Conservation (phyloP, 2,329 filamentous ascomycete genomes). For the Capronia epimyces region DNA sequence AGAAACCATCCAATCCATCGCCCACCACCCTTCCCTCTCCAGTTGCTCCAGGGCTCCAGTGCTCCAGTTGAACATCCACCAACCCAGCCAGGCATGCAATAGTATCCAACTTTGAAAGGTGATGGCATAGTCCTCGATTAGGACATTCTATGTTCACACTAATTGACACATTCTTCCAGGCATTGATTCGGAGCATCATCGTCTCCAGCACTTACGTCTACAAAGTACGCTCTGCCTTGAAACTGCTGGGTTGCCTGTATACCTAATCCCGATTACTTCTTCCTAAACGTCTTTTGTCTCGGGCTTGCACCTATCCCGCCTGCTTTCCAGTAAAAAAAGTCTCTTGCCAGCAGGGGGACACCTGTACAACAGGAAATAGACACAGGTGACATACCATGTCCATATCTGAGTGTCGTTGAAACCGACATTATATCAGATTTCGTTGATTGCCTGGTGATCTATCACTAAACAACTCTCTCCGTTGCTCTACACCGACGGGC, state of each 20-base stretch:
- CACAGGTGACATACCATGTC: not conserved
- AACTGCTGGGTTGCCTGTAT: no score
- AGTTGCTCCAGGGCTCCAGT: no score
- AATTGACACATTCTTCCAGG: no score
- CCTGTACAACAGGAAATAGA: not conserved
- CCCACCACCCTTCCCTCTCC: not conserved
- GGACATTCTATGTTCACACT: not conserved
- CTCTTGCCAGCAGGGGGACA: not conserved
- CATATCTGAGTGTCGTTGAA: not conserved
- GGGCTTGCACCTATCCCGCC: not conserved
- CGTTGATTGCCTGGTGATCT: constrained; percentile 6
- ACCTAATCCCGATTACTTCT: not conserved
- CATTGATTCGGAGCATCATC: no score
- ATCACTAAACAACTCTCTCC: not conserved
- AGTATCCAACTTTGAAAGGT: no score
- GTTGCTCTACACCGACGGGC: no score
- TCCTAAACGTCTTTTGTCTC: not conserved
- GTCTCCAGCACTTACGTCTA: no score
- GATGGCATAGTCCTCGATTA: no score
- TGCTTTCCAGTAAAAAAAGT: not conserved
- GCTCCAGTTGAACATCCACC: not conserved
- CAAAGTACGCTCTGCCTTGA: no score
- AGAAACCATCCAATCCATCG: not conserved
- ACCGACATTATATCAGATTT: constrained; percentile 11
- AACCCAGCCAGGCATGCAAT: not conserved